phyloP scores from a whole-genome alignment of 345 rosid species.

The Eutrema yunnanense region DNA sequence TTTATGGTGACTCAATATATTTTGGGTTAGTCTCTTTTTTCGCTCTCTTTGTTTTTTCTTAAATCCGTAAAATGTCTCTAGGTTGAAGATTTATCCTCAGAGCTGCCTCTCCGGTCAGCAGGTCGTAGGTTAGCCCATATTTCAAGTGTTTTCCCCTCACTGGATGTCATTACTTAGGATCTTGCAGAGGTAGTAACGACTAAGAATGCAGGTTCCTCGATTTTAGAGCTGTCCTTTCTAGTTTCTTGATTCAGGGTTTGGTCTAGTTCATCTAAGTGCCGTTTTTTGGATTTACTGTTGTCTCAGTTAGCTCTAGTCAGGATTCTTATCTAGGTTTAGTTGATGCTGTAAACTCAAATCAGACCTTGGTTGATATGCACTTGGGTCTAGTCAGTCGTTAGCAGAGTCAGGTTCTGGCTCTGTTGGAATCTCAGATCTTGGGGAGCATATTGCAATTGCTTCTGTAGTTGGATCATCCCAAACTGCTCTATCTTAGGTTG shows the following conservation, averaged over 20 bases:
- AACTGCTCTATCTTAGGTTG: too few relatives aligned
- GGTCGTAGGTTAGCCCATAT: too few relatives aligned
- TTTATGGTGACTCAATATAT: slow-evolving; percentile 64
- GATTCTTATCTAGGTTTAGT: neutral
- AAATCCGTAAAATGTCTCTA: neutral
- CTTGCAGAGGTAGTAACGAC: neutral
- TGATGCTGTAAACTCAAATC: neutral
- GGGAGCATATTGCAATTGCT: too few relatives aligned
- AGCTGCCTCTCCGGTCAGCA: neutral
- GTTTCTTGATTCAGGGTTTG: neutral
- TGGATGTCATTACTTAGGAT: neutral
- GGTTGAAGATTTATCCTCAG: neutral
- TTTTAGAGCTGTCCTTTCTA: neutral
- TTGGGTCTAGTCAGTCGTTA: neutral
- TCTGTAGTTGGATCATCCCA: too few relatives aligned
- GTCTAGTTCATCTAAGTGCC: neutral
- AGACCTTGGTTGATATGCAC: neutral
- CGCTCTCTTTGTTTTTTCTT: neutral
- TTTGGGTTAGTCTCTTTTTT: slow-evolving; percentile 45
- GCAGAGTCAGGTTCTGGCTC: too few relatives aligned
- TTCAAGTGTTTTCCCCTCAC: neutral
- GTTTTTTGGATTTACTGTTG: neutral
- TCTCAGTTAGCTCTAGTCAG: too few relatives aligned
- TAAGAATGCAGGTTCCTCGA: neutral
- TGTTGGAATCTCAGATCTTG: too few relatives aligned